Conservation (phyloP, 306 rosid species). For the Oemleria cerasiformis region DNA sequence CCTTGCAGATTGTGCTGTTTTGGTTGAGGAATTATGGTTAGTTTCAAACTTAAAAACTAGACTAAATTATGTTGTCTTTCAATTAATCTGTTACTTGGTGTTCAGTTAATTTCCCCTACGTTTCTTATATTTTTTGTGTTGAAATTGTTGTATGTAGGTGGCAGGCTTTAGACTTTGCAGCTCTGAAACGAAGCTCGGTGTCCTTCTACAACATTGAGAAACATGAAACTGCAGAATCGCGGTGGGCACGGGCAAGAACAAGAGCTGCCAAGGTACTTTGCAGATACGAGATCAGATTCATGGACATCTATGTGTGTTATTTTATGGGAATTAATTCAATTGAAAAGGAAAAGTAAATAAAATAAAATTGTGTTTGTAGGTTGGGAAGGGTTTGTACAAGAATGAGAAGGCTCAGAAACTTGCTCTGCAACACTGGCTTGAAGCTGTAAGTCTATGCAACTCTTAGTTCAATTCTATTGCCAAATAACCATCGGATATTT, state of each 20-base stretch:
- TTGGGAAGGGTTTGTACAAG: conserved; percentile 47
- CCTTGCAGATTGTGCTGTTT: conserved; percentile 58
- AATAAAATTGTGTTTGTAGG: conserved; percentile 21
- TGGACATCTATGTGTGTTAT: background rate
- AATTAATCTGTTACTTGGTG: background rate
- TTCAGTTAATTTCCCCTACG: background rate
- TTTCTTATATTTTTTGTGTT: background rate
- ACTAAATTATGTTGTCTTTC: background rate
- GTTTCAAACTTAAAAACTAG: background rate
- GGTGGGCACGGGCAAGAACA: conserved; percentile 47
- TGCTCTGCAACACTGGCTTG: conserved; percentile 58
- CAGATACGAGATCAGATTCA: too few relatives aligned
- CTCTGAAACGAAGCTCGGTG: conserved; percentile 44
- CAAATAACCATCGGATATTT: too few relatives aligned
- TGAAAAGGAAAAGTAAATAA: background rate
- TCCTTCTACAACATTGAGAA: conserved; percentile 44
- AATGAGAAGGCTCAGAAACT: conserved; percentile 52
- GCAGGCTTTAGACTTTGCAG: conserved; percentile 49
- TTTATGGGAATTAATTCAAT: background rate
- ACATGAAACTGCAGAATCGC: conserved; percentile 40
- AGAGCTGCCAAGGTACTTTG: conserved; percentile 46
- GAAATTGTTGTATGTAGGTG: conserved; percentile 37
- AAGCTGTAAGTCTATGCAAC: conserved; percentile 38
- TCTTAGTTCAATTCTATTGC: background rate
- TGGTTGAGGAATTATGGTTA: conserved; percentile 52